A percentile compares a stretch with the other conserved stretches of the same genome.
These are phyloP conservation scores for Paracamarosporium sp. DNA, from an alignment of 2,329 filamentous ascomycete species.

Conservation along the genomic window DNA sequence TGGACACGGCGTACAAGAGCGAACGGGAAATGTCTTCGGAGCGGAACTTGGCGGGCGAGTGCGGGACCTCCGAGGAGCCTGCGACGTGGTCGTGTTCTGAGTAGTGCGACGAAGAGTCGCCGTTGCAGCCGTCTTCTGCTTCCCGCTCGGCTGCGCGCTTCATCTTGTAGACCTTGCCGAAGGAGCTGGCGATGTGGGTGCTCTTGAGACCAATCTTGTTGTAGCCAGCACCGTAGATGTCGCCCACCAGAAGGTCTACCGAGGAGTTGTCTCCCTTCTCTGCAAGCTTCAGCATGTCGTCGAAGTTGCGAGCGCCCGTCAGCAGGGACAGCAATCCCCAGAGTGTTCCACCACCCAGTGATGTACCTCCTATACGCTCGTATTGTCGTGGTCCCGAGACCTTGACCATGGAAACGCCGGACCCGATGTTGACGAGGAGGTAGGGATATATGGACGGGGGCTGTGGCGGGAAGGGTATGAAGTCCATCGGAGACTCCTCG, in stretches of 20 bases:
- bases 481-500: constrained; percentile 83
- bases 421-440: constrained; percentile 96
- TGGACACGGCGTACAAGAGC: constrained; percentile 89
- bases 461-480: constrained; percentile 75
- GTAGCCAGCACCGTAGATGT: constrained; percentile 97
- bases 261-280: constrained; percentile 89
- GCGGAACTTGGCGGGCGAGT: constrained; percentile 66
- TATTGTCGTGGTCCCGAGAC: constrained; percentile 88
- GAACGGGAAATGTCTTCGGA: constrained; percentile 88
- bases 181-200: constrained; percentile 93
- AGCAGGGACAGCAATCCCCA: constrained; percentile 93
- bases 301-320: constrained; percentile 93
- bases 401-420: constrained; percentile 96
- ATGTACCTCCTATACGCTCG: constrained; percentile 92
- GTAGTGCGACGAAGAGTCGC: constrained; percentile 50
- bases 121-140: constrained; percentile 72
- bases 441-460: constrained; percentile 80
- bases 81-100: constrained; percentile 44
- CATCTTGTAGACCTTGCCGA: constrained; percentile 95
- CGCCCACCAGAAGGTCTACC: constrained; percentile 95
- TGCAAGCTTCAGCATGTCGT: constrained; percentile 94
- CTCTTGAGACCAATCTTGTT: constrained; percentile 95
- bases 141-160: constrained; percentile 82
- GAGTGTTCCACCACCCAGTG: constrained; percentile 93
- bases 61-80: constrained; percentile 35